Percentiles rank a stretch among this genome's conserved stretches.
Conservation (phyloP, 179 eudicot genomes). For the Heliamphora pulchella region DNA sequence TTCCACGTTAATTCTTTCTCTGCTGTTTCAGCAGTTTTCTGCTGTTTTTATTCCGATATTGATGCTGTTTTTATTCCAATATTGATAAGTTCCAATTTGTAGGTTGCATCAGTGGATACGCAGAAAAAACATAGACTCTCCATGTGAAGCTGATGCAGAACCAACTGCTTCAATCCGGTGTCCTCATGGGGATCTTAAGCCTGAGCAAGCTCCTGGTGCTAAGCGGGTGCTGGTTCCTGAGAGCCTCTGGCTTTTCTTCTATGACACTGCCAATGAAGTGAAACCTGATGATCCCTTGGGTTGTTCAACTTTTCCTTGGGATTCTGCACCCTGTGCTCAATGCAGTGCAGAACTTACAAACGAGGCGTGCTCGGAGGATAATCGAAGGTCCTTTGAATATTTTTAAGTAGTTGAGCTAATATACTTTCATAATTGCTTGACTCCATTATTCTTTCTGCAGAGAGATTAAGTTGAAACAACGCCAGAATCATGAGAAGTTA, state of each 20-base stretch:
- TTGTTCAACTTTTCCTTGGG: slow-evolving; percentile 60
- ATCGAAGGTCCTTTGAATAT: slow-evolving; percentile 40
- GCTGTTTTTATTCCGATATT: slow-evolving; percentile 8
- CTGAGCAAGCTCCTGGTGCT: slow-evolving; percentile 82
- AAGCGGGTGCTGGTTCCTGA: slow-evolving; percentile 82
- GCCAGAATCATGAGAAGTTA: slow-evolving; percentile 86
- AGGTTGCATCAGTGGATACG: slow-evolving; percentile 97
- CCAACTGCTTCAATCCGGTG: slow-evolving; percentile 91
- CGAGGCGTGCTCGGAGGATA: slow-evolving; percentile 67
- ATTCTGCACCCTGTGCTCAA: slow-evolving; percentile 56
- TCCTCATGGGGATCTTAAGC: slow-evolving; percentile 86
- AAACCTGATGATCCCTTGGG: slow-evolving; percentile 78
- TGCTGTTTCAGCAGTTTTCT: neutral
- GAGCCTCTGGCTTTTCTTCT: slow-evolving; percentile 75
- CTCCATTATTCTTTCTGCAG: slow-evolving; percentile 42
- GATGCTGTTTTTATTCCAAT: slow-evolving; percentile 2
- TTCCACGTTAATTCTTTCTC: neutral
- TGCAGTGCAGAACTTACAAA: slow-evolving; percentile 66
- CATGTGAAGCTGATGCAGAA: slow-evolving; percentile 88
- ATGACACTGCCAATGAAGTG: slow-evolving; percentile 55
- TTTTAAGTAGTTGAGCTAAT: slow-evolving; percentile 3
- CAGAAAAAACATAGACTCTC: slow-evolving; percentile 64
- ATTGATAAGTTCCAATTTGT: slow-evolving; percentile 18
- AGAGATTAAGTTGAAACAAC: slow-evolving; percentile 71
- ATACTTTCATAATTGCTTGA: slow-evolving; percentile 18